Base-by-base conservation (phyloP, 352 stramenopile species). In the Elongisporangium anandrum region DNA sequence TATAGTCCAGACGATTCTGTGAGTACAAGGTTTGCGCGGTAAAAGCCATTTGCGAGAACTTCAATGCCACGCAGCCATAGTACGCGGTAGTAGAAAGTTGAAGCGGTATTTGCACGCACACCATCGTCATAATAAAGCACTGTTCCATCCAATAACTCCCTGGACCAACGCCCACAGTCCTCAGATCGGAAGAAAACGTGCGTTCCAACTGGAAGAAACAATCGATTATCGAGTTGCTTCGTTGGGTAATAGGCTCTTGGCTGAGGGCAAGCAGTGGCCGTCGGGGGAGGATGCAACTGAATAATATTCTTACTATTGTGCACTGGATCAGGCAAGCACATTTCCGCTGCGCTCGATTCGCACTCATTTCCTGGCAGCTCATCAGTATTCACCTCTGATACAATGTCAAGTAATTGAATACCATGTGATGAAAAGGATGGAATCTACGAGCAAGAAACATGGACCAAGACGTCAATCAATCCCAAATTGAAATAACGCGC, bases 31-130 rank as follows among this genome's bases (percentile, higher is more conserved):
- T 56, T 68, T 15, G 83, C 81, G 19, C 77, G 75, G 57, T 77
- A 91, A 49, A 82, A 85, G 15, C 79, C 74, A 53, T 91, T 90
- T 2, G 75, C 64, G n/a, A 93, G 61, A 22, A 76, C 57, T 52
- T 87, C 66, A 12, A 93, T 75, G 4, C 81, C 83, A 54, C 83
- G 70, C 3, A 93, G 58, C 81, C 79, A 93, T 16, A 91, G 57
- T 39, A 93, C 65, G 9, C 81, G 83, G 45, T 86, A 78, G 52
- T 77, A 91, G 13, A 70, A 67, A 23, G 21, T 53, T 22, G 59
- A 50, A 4, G 49, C 17, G 17, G 38, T 49, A 21, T 63, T 61
- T 21, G 51, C 34, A 9, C 64, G 67, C 9, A 72, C 48, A 61
- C 65, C 45, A 50, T 76, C 54, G 47, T 76, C 61, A 12, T 29